These are phyloP conservation scores for Pichiaceae sp. DNA, from an alignment of 1,139 yeast genomes.

Conservation along the genomic window DNA sequence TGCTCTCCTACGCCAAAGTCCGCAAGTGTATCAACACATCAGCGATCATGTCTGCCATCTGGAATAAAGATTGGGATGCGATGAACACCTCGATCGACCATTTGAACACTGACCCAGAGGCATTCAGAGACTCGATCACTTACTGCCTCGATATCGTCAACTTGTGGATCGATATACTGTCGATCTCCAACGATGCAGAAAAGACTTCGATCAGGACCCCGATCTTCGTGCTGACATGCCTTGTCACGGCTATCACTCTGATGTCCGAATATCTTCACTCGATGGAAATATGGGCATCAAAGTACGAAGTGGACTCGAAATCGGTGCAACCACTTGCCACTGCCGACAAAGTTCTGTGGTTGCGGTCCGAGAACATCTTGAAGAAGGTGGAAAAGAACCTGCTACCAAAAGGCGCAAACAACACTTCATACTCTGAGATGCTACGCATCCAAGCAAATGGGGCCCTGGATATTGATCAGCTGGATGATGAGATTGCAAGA, in stretches of 20 bases:
- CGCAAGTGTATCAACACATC: conserved; percentile 52
- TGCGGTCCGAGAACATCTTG: conserved; percentile 40
- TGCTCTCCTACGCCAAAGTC: conserved; percentile 55
- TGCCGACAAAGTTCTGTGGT: conserved; percentile 41
- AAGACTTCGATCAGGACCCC: conserved; percentile 65
- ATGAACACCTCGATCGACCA: conserved; percentile 47
- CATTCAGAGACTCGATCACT: conserved; percentile 48
- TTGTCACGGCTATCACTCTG: conserved; percentile 51
- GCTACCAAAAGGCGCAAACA: conserved; percentile 33
- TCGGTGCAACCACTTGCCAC: conserved; percentile 24
- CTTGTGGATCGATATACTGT: conserved; percentile 62
- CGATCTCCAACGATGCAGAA: conserved; percentile 52
- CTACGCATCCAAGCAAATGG: conserved; percentile 48
- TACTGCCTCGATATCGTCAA: conserved; percentile 53
- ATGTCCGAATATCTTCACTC: conserved; percentile 52
- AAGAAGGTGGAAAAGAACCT: conserved; percentile 49
- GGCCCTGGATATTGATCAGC: conserved; percentile 39
- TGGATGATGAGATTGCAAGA: conserved; percentile 35
- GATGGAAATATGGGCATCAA: conserved; percentile 42
- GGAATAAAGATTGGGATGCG: conserved; percentile 55
- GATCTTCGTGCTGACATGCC: conserved; percentile 61
- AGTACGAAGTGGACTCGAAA: conserved; percentile 14
- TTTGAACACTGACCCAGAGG: conserved; percentile 42
- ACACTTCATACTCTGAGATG: conserved; percentile 45
- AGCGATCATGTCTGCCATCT: conserved; percentile 46